Evolutionary conservation across 1,284 basidiomycete genomes (phyloP).

Genomic region (Moesziomyces globuligerus): DNA sequence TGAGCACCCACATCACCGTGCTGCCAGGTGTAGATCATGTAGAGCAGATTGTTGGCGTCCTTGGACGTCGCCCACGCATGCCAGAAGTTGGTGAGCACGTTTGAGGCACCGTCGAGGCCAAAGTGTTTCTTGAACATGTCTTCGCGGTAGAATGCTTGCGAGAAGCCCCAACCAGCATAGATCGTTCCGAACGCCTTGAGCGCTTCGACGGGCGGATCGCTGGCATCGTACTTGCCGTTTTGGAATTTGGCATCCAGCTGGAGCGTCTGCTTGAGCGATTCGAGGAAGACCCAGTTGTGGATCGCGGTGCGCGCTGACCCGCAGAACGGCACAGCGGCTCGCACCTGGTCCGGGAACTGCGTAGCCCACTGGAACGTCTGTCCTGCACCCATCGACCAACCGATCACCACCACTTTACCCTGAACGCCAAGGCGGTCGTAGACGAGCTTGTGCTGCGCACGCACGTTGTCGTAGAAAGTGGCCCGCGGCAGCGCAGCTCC

Average conservation of each 20-base stretch:
- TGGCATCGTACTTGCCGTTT: conserved; percentile 23
- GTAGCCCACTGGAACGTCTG: conserved; percentile 54
- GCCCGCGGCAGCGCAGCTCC: conserved; percentile 33
- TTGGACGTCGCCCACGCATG: conserved; percentile 34
- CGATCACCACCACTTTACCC: conserved; percentile 31
- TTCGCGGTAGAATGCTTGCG: conserved; percentile 50
- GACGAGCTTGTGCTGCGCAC: conserved; percentile 45
- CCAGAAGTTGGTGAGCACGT: conserved; percentile 34
- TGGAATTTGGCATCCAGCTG: conserved; percentile 29
- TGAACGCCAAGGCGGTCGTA: conserved; percentile 32
- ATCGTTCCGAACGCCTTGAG: conserved; percentile 50
- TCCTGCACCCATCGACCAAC: conserved; percentile 52
- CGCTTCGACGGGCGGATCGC: conserved; percentile 32
- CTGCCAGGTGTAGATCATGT: conserved; percentile 46
- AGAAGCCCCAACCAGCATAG: conserved; percentile 57
- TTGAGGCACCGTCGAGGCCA: conserved; percentile 17
- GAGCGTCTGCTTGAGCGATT: conserved; percentile 32
- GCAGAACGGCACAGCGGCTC: conserved; percentile 47
- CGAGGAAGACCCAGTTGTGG: conserved; percentile 54
- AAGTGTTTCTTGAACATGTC: conserved; percentile 38
- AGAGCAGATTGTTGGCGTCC: conserved; percentile 51
- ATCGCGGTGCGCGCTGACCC: conserved; percentile 47
- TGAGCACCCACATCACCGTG: conserved; percentile 48
- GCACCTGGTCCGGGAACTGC: conserved; percentile 45
- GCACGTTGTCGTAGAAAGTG: conserved; percentile 49